Percentiles rank a stretch among this genome's conserved stretches.
phyloP scores from a whole-genome alignment of 495 filamentous ascomycete species.

The Aspergillus taichungensis region DNA sequence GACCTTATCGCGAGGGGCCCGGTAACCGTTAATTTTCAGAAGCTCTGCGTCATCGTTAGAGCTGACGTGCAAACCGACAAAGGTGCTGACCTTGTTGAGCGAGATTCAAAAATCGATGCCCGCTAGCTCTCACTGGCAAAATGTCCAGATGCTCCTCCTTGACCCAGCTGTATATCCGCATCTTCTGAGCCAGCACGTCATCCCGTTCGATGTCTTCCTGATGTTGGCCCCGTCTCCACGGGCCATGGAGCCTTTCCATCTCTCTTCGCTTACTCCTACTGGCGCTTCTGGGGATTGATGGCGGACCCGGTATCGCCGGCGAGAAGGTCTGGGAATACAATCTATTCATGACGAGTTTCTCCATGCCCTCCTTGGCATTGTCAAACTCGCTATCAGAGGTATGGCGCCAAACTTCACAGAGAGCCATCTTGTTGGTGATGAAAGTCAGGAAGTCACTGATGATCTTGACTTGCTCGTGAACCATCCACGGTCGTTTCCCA shows the following conservation, averaged over 20 bases:
- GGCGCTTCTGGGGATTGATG: slow-evolving; percentile 53
- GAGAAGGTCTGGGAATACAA: slow-evolving; percentile 96
- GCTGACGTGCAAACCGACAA: slow-evolving; percentile 1
- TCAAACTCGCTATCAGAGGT: slow-evolving; percentile 97
- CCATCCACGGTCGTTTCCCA: slow-evolving; percentile 98
- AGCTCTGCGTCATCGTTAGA: slow-evolving; percentile 53
- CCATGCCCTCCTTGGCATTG: slow-evolving; percentile 97
- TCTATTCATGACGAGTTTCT: slow-evolving; percentile 99
- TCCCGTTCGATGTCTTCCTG: slow-evolving; percentile 98
- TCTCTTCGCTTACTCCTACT: slow-evolving; percentile 61
- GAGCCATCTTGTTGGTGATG: slow-evolving; percentile 97
- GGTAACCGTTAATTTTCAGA: slow-evolving; percentile 89
- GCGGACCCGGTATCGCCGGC: slow-evolving; percentile 75
- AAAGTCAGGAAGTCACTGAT: slow-evolving; percentile 96
- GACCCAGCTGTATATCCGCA: slow-evolving; percentile 94
- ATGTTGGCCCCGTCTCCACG: slow-evolving; percentile 85
- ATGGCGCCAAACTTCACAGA: slow-evolving; percentile 93
- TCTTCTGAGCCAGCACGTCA: slow-evolving; percentile 89
- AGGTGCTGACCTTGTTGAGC: slow-evolving; percentile 67
- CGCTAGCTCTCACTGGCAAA: slow-evolving; percentile 70
- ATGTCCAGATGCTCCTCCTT: slow-evolving; percentile 93
- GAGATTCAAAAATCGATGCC: slow-evolving; percentile 75
- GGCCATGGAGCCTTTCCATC: slow-evolving; percentile 60
- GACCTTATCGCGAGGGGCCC: slow-evolving; percentile 93
- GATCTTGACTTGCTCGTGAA: slow-evolving; percentile 98